Conservation (phyloP, 164 flowering plant species). For the Vitis riparia region DNA sequence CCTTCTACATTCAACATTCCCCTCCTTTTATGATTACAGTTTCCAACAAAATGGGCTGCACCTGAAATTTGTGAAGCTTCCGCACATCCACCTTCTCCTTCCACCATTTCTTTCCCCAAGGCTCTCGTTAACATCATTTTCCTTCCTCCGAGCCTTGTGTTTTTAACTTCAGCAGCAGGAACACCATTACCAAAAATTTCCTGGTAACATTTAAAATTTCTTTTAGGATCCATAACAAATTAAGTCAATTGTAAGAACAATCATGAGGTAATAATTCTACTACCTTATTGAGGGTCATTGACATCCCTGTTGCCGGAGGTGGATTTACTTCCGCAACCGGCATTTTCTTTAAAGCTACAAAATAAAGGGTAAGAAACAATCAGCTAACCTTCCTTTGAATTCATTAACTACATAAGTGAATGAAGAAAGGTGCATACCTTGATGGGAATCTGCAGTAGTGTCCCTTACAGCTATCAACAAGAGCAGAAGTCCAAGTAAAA, state of each 20-base stretch:
- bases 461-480: slow-evolving; percentile 2
- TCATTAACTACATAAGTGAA: not conserved
- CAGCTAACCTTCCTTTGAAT: too few species aligned
- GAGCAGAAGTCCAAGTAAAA: slow-evolving; percentile 7
- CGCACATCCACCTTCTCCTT: slow-evolving; percentile 9
- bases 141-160: slow-evolving; percentile 31
- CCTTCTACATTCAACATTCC: slow-evolving; percentile 18
- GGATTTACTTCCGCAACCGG: slow-evolving; percentile 6
- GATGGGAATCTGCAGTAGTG: slow-evolving; percentile 2
- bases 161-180: slow-evolving; percentile 3
- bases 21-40: not conserved
- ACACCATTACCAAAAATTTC: slow-evolving; percentile 17
- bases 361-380: too few species aligned
- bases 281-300: slow-evolving; percentile 23
- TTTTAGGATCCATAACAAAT: not conserved
- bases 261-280: not conserved
- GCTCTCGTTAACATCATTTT: slow-evolving; percentile 28
- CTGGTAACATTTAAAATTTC: slow-evolving; percentile 10
- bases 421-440: slow-evolving; percentile 9
- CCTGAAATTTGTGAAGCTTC: slow-evolving; percentile 12
- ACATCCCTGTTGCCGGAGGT: slow-evolving; percentile 1
- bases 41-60: slow-evolving; percentile 20
- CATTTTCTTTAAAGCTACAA: not conserved
- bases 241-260: not conserved
- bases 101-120: slow-evolving; percentile 14